These are phyloP conservation scores for Salvia miltiorrhiza DNA, from an alignment of 257 asterid species.

Conservation along the genomic window DNA sequence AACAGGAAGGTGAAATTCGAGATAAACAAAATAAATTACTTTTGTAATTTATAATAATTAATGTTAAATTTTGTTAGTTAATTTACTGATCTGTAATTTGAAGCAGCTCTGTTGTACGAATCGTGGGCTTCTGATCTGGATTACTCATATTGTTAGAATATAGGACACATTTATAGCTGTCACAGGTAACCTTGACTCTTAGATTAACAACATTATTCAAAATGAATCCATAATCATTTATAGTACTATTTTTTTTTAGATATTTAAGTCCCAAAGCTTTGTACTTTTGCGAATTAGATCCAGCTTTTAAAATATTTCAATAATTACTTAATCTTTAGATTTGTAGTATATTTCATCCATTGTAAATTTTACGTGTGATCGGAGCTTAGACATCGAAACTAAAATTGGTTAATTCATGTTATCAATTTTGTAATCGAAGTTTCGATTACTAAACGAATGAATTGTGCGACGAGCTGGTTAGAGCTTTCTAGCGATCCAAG, in stretches of 20 bases:
- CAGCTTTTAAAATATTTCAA: no score
- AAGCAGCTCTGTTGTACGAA: conserved; percentile 27
- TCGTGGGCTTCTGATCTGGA: conserved; percentile 26
- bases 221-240: conserved; percentile 9
- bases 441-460: no score
- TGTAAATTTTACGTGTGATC: no score
- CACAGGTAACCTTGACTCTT: conserved; percentile 32
- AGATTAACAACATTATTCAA: conserved; percentile 24
- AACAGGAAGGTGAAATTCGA: neutral
- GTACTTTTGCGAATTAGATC: no score
- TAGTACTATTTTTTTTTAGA: neutral
- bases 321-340: no score
- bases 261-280: no score
- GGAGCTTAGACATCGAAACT: no score
- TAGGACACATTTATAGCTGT: conserved; percentile 31
- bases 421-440: no score
- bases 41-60: neutral
- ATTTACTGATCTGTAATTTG: conserved; percentile 23
- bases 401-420: no score
- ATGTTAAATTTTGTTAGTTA: neutral
- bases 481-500: no score
- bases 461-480: no score
- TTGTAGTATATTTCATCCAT: no score
- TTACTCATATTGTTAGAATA: conserved; percentile 29
- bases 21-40: neutral